Base-by-base conservation (phyloP, 371 early-diverging fungal species). In the Saksenaea oblongispora region DNA sequence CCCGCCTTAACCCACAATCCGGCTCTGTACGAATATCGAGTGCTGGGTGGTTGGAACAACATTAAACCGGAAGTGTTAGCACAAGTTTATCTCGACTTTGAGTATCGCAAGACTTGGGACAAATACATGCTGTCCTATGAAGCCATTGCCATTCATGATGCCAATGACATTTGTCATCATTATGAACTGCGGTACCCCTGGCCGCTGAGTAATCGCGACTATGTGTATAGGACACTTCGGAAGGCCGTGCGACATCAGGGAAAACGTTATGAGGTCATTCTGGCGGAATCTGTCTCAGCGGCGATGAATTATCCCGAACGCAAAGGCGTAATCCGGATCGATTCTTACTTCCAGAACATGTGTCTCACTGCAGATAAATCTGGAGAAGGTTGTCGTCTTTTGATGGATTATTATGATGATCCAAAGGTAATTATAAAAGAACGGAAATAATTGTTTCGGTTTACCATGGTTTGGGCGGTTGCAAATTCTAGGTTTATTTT, bases 331-430 rank as follows among this genome's bases (percentile, higher is more conserved):
- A 72, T 80, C 27, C 73, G 78, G 13, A 80, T 83, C 51, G 81
- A 80, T 36, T 76, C 74, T 11, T 83, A 76, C 39, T 65, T 74
- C 34, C 83, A 83, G 54, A 74, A 75, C 56, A 76, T 83, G 0
- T 73, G 79, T 17, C 77, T 83, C 18, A 59, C 69, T 39, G 64
- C 76, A 2, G 66, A 63, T 36, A 65, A 71, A 35, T 70, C 75
- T 53, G 73, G 69, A 18, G 59, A 72, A 0, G 83, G 83, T 5
- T 77, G 79, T 60, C 54, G 35, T n/a, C 67, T 83, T 7, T 73
- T 75, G 65, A 73, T 83, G 66, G 78, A 74, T 37, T 83, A 80
- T 62, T 83, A 72, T 70, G 83, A 83, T 47, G 74, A 83, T 51
- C 83, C 83, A 10, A 80, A 80, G 78, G 83, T 79, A 75, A 58